Base-by-base conservation (phyloP, 441 rosid genomes). In the Mallotus repandus region DNA sequence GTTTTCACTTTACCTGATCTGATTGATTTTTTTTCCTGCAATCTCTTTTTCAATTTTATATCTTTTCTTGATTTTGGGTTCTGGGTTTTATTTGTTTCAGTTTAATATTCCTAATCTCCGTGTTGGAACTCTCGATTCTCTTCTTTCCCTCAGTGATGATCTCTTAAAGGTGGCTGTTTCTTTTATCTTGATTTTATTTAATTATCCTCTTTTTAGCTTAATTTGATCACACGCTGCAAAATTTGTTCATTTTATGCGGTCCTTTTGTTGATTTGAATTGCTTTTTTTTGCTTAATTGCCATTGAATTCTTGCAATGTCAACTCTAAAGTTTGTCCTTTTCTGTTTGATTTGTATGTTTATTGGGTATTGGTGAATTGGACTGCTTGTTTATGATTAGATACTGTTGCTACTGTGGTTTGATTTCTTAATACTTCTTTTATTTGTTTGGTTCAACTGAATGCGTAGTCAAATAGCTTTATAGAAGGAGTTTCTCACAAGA, bases 71-170 rank as follows among this genome's bases (percentile, higher is more conserved):
- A 22, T 69, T 64, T 68, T 38, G n/a, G 6, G 41, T 54, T 12
- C 46, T 55, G 7, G 9, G 74, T 73, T 15, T 38, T 3, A 29
- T 9, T 57, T 75, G 79, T 76, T 79, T 87, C 32, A 96, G 98
- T 96, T 96, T 73, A 94, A 89, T 80, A 89, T 92, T 38, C 96
- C 98, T 56, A 92, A 88, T 88, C 99, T 96, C 71, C 98, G 98
- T 15, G 99, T 94, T 22, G 98, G 99, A 74, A 96, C 99, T 72
- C 87, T 96, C 41, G 98, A 94, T 84, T 94, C 98, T 69, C 97
- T 96, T 70, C 98, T 96, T 16, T 80, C 98, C 16, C 96, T 96
- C 70, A 89, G 96, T 70, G 98, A 96, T 82, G 98, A 94, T 87
- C 97, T 96, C 78, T 58, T 86, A 61, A 96, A 94, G 89, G 99